Evolutionary conservation across 73 alveolate genomes (phyloP), one percentile per base, ranked within the genome.

Genomic region (Paramecium pentaurelia): DNA sequence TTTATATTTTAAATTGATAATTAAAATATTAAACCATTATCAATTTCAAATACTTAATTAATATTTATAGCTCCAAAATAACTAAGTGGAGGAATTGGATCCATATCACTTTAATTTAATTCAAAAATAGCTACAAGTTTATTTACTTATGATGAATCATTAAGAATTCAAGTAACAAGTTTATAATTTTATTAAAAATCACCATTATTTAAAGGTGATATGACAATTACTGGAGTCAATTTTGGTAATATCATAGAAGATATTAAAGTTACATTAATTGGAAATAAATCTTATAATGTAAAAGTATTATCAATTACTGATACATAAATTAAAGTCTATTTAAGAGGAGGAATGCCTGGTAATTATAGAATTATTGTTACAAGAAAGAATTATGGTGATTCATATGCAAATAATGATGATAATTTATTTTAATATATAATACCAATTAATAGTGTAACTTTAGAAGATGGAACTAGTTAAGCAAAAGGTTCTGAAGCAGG

Each of bases 331-430:
- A 80, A 1, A 25, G 45, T 38, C 22, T 45, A 47, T 27, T 34
- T 80, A 6, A 80, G 91, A 80, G 91, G 91, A 22, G 91, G 91
- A 6, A 80, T 80, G 91, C 91, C 91, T 37, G 91, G 91, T 25
- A 12, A 38, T 20, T 80, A 80, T 80, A 27, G 30, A 42, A 22
- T 80, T 27, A 10, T 25, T 42, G 47, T 80, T 27, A 80, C 28
- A 11, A 38, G 30, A 42, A 42, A 44, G 20, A 60, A 60, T 44
- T 80, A 44, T 73, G 88, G 60, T 5, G 20, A 27, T 30, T 73
- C 88, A 32, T n/a, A 51, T 68, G 54, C 44, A 22, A 68, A 22
- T 30, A 27, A 16, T 20, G 44, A n/a, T 14, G 20, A 27, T 30
- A 68, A 68, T 68, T 20, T 22, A 27, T 27, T 22, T 14, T 6